Evolutionary conservation across 73 alveolate genomes (phyloP), one percentile per base, ranked within the genome.

Genomic region (Paramecium sexaurelia): DNA sequence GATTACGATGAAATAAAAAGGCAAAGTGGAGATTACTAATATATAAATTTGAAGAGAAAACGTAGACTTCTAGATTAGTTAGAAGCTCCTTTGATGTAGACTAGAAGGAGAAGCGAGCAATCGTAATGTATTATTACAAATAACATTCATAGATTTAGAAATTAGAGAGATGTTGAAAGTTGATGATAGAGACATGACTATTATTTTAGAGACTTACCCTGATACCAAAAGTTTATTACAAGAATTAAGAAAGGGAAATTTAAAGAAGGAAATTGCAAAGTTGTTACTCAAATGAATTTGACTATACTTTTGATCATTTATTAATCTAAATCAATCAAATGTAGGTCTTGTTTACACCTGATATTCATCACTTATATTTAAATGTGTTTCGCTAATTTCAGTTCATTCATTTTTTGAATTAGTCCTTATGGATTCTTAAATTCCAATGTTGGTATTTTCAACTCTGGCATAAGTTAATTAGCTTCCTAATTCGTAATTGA

Each of bases 1-100:
- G 86, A 71, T 71, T 71, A 71, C 17, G 86, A 71, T 71, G 86
- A 71, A 71, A 61, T 61, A 0, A 26, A 24, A 32, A 61, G 26
- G 83, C n/a, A 61, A 61, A 61, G 43, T 26, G 83, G 33, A 10
- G 83, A 61, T 61, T 45, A 24, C 22, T 10, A 19, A 61, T 61
- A 29, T 20, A 61, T 61, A 61, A 32, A 9, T 29, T 13, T 61
- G 11, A 61, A 26, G 43, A 61, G 83, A 61, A 61, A 61, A 32
- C 39, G 83, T 13, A 19, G 83, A 61, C 47, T 61, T 29, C 11
- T 61, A 29, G 83, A 61, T 61, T 45, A 61, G 83, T 61, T 26
- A 61, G 83, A 61, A 3, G 43, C 47, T 5, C 83, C 83, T 10
- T 11, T 61, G 29, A 61, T 61, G 83, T 61, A 61, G 83, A 61